These are phyloP conservation scores for Neurospora hispaniola DNA, from an alignment of 495 filamentous ascomycete genomes.

Conservation along the genomic window DNA sequence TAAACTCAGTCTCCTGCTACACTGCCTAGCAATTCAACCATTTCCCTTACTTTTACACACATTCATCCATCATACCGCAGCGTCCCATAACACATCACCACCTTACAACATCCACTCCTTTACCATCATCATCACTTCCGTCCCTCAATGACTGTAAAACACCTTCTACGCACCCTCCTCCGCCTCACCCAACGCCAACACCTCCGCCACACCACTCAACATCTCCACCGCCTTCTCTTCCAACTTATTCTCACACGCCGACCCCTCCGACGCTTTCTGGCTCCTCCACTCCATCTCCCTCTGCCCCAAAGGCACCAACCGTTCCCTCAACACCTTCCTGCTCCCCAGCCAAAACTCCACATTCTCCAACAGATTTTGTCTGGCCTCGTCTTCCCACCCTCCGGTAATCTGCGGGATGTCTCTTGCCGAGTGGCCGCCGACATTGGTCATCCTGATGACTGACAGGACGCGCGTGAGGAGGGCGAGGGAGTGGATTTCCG, in stretches of 20 bases:
- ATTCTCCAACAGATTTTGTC: constrained; percentile 52
- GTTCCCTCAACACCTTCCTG: constrained; percentile 48
- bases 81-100: background rate
- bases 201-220: constrained; percentile 43
- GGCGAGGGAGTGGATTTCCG: constrained; percentile 66
- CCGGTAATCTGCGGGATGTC: constrained; percentile 51
- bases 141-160: too few species aligned
- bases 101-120: background rate
- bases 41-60: background rate
- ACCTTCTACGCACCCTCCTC: constrained; percentile 16
- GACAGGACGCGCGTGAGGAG: constrained; percentile 58
- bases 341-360: constrained; percentile 64
- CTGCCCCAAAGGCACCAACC: constrained; percentile 59
- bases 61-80: background rate
- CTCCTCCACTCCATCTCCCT: constrained; percentile 55
- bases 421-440: constrained; percentile 21
- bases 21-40: background rate
- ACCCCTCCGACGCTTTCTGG: constrained; percentile 22
- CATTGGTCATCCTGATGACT: constrained; percentile 47
- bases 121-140: background rate
- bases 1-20: background rate
- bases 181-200: constrained; percentile 35
- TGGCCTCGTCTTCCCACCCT: constrained; percentile 54
- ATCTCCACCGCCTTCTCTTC: constrained; percentile 65
- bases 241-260: constrained; percentile 45